Conservation (phyloP, 2,329 filamentous ascomycete species). For the Rutstroemia sp. region DNA sequence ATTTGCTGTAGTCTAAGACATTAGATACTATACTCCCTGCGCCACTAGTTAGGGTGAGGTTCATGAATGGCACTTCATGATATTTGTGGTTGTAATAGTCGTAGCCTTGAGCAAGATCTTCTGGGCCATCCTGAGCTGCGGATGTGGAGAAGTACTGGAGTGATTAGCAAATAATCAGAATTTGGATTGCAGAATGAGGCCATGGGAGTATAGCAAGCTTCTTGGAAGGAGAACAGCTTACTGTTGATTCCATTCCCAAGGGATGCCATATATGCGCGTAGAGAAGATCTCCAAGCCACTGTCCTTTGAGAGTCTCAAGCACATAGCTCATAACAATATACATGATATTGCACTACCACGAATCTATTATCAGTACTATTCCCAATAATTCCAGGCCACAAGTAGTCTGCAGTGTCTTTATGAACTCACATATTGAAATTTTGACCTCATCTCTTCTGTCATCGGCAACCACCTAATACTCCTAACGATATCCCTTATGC, state of each 20-base stretch:
- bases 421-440: conserved; percentile 34
- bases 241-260: conserved; percentile 39
- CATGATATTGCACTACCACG: conserved; percentile 38
- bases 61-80: conserved; percentile 24
- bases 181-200: too few relatives aligned
- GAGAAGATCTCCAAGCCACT: conserved; percentile 35
- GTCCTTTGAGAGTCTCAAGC: conserved; percentile 36
- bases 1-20: conserved; percentile 43
- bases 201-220: not conserved
- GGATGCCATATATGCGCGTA: conserved; percentile 37
- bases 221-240: conserved; percentile 9
- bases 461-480: conserved; percentile 40
- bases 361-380: not conserved
- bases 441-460: conserved; percentile 36
- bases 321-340: conserved; percentile 39
- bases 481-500: conserved; percentile 30
- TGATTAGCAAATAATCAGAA: not conserved
- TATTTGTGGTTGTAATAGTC: conserved; percentile 30
- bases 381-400: too few relatives aligned
- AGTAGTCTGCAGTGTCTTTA: not conserved
- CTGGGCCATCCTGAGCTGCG: conserved; percentile 15
- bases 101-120: conserved; percentile 37
- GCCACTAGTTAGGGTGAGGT: conserved; percentile 32
- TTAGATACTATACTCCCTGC: conserved; percentile 41
- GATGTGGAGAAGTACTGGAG: conserved; percentile 21